phyloP scores from a whole-genome alignment of 2,329 filamentous ascomycete species.

The Sporothrix pallida region DNA sequence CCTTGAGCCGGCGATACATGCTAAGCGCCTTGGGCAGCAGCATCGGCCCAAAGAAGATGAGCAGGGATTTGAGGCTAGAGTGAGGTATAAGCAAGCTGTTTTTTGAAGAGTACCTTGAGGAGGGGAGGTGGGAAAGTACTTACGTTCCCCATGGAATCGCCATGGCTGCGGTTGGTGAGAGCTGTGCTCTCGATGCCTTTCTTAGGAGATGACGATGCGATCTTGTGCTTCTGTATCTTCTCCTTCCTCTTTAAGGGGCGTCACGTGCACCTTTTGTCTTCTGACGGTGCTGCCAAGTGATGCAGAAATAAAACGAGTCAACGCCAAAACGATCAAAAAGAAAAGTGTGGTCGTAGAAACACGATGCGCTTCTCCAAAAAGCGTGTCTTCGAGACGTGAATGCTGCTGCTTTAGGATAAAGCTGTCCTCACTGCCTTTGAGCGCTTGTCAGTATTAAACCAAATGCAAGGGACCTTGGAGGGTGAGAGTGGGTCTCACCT shows the following conservation, averaged over 20 bases:
- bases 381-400: slow-evolving; percentile 16
- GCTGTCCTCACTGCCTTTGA: slow-evolving; percentile 18
- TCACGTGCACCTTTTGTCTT: neutral
- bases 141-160: slow-evolving; percentile 57
- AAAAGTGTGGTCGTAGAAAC: neutral
- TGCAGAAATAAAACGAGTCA: neutral
- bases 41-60: slow-evolving; percentile 71
- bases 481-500: neutral
- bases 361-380: neutral
- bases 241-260: neutral
- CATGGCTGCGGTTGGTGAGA: slow-evolving; percentile 32
- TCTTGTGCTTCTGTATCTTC: neutral
- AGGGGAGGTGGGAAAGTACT: slow-evolving; percentile 40
- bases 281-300: neutral
- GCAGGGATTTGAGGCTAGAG: slow-evolving; percentile 59
- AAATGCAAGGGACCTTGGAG: neutral
- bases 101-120: too few species aligned
- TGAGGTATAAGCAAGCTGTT: neutral
- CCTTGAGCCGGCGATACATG: slow-evolving; percentile 65
- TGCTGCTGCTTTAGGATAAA: slow-evolving; percentile 11
- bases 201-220: neutral
- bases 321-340: neutral
- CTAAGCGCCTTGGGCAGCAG: slow-evolving; percentile 69
- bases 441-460: neutral
- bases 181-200: neutral